Base-by-base conservation (phyloP, 83 land plant species). In the Diphasiastrum complanatum region DNA sequence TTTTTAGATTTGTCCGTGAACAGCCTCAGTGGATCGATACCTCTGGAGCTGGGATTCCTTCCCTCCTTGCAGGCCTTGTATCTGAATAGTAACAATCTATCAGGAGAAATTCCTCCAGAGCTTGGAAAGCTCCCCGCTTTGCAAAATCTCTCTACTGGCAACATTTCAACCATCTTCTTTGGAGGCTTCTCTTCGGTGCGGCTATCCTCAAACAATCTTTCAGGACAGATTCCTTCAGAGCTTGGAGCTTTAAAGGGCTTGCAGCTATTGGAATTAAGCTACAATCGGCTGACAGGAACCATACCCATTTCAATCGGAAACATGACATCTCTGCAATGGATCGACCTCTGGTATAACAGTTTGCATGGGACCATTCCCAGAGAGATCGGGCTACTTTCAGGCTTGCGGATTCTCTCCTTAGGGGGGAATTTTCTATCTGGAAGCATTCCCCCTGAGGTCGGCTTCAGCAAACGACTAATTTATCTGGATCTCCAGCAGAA, bases 171-270 rank as follows among this genome's bases (percentile, higher is more conserved):
- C n/a, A n/a, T n/a, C n/a, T n/a, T n/a, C n/a, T n/a, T n/a, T n/a
- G n/a, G n/a, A n/a, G n/a, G n/a, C n/a, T n/a, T n/a, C n/a, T n/a
- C n/a, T n/a, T n/a, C n/a, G n/a, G n/a, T n/a, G n/a, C n/a, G n/a
- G n/a, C n/a, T n/a, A n/a, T n/a, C n/a, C n/a, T n/a, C n/a, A 1
- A 79, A 79, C 41, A 32, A 37, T 32, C 4, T 79, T 5, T 32
- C 63, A 1, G 85, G 84, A 8, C 4, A 61, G 8, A 74, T 81
- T 25, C 84, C 79, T 12, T 31, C 14, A 3, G 66, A 64, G 25
- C 41, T 76, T 3, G 66, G 70, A 35, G 34, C n/a, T 23, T 35
- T 80, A 1, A 32, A 2, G 4, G 60, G 30, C 0, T 51, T 72
- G 3, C 16, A 8, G 2, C 31, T 34, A 5, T 57, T 76, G 1